Evolutionary conservation across 805 yeast species (phyloP).

Genomic region (Saccharomycopsis capsularis): DNA sequence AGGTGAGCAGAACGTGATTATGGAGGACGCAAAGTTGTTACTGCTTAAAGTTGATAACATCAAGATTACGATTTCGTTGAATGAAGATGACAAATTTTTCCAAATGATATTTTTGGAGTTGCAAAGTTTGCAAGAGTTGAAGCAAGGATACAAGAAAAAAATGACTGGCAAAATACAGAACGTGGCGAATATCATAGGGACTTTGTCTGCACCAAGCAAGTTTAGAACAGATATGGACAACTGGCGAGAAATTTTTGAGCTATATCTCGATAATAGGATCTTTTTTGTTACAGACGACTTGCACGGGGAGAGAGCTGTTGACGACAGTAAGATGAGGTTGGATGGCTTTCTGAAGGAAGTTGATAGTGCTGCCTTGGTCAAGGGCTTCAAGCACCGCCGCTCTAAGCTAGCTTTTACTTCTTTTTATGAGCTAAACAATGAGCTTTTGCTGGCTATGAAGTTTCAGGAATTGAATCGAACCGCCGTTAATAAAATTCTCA

Average conservation of each 20-base stretch:
- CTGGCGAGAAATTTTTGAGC: conserved; percentile 64
- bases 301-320: conserved; percentile 37
- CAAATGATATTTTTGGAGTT: conserved; percentile 50
- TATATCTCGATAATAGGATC: conserved; percentile 60
- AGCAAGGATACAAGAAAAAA: conserved; percentile 35
- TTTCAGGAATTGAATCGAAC: conserved; percentile 56
- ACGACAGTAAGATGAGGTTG: conserved; percentile 40
- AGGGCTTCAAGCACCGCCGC: conserved; percentile 40
- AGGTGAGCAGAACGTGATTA: conserved; percentile 12
- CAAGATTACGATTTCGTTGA: conserved; percentile 32
- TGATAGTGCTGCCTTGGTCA: conserved; percentile 32
- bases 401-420: conserved; percentile 39
- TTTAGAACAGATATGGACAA: conserved; percentile 50
- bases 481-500: conserved; percentile 62
- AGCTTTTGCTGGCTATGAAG: conserved; percentile 48
- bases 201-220: conserved; percentile 35
- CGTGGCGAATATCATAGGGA: conserved; percentile 35
- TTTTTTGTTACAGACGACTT: conserved; percentile 48
- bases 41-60: conserved; percentile 21
- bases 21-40: conserved; percentile 22
- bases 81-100: conserved; percentile 54
- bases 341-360: conserved; percentile 35
- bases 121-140: conserved; percentile 34
- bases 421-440: conserved; percentile 48
- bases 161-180: conserved; percentile 37